Percentiles rank a stretch among this genome's conserved stretches.
These are phyloP conservation scores for Serendipita vermifera DNA, from an alignment of 768 basidiomycete genomes.

Conservation along the genomic window DNA sequence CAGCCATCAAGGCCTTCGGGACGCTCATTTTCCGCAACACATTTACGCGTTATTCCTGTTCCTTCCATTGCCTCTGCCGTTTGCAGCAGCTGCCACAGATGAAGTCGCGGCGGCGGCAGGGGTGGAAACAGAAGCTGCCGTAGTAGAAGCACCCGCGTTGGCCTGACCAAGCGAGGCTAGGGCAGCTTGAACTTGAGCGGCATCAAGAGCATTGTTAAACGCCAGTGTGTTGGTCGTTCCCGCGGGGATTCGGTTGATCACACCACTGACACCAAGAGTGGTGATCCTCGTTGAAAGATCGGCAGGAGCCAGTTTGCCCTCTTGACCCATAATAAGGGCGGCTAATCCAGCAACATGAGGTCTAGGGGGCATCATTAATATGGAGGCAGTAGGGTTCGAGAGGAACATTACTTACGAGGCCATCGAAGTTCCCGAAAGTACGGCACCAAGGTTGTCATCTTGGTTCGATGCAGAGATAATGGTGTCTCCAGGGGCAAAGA, in stretches of 20 bases:
- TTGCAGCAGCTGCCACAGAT: neutral
- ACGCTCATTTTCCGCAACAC: no score
- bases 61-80: neutral
- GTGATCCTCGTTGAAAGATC: neutral
- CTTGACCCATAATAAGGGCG: constrained; percentile 1
- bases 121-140: no score
- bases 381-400: neutral
- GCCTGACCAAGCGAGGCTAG: neutral
- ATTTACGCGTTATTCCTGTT: neutral
- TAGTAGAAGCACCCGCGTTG: neutral
- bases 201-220: neutral
- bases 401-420: neutral
- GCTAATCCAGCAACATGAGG: constrained; percentile 2
- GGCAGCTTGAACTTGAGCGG: neutral
- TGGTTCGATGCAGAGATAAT: constrained; percentile 15
- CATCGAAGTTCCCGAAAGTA: neutral
- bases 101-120: neutral
- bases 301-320: neutral
- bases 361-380: neutral
- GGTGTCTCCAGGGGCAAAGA: constrained; percentile 14
- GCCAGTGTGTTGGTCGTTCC: neutral
- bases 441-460: neutral
- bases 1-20: no score
- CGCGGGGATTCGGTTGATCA: neutral
- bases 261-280: neutral